These are phyloP conservation scores for Globisporangium canariense DNA, from an alignment of 352 stramenopile genomes.

Conservation along the genomic window DNA sequence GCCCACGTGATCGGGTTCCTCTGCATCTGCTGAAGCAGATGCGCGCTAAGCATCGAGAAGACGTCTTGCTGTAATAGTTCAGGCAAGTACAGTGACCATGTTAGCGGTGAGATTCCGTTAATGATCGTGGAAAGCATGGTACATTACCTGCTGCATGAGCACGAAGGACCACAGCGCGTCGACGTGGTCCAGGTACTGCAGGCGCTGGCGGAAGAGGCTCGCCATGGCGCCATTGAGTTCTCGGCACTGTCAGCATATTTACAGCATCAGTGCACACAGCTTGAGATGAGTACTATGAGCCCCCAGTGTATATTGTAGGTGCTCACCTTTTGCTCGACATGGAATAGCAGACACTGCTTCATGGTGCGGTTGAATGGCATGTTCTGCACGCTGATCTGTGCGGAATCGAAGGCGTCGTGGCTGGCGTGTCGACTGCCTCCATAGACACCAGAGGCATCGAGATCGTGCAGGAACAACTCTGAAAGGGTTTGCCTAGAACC, in stretches of 20 bases:
- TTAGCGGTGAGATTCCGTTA: not conserved
- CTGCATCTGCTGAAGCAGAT: constrained; percentile 53
- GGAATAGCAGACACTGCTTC: constrained; percentile 28
- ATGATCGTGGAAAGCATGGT: no score
- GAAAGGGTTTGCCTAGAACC: not conserved
- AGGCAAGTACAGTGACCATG: not conserved
- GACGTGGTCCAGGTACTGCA: constrained; percentile 50
- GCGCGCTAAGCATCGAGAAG: constrained; percentile 42
- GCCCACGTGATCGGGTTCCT: constrained; percentile 53
- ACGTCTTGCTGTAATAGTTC: constrained; percentile 54
- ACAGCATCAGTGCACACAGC: not conserved
- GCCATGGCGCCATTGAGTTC: constrained; percentile 46
- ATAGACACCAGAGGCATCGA: constrained; percentile 5
- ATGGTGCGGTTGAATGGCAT: constrained; percentile 38
- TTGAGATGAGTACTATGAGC: not conserved
- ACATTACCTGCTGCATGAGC: constrained; percentile 65
- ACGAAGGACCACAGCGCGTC: constrained; percentile 54
- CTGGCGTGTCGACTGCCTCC: not conserved
- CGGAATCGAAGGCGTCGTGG: not conserved
- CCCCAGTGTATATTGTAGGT: not conserved
- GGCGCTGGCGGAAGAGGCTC: constrained; percentile 45
- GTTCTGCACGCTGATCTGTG: constrained; percentile 18
- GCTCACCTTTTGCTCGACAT: constrained; percentile 33
- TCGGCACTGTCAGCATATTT: constrained; percentile 35
- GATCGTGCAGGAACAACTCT: constrained; percentile 10